Evolutionary conservation across 2,329 filamentous ascomycete species (phyloP).

Genomic region (Pseudocercospora musae): DNA sequence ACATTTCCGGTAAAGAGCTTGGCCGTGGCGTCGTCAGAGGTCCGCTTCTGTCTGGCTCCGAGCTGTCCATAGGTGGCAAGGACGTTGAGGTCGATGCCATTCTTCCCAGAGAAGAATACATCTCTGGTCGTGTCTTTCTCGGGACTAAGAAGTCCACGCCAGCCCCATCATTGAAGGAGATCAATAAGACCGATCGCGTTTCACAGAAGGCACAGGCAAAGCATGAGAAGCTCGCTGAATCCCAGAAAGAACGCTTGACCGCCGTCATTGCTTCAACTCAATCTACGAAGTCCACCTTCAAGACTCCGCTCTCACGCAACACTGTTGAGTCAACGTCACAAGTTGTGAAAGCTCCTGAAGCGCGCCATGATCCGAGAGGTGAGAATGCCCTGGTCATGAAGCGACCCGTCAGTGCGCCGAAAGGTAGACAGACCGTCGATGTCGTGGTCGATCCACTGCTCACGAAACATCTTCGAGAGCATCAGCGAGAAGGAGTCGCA

Average conservation of each 20-base stretch:
- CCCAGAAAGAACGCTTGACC: constrained; percentile 40
- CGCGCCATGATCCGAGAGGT: constrained; percentile 63
- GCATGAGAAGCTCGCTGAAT: constrained; percentile 37
- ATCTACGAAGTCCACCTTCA: constrained; percentile 47
- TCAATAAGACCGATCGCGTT: constrained; percentile 25
- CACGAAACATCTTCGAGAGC: constrained; percentile 59
- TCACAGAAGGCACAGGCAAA: constrained; percentile 32
- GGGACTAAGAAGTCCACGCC: constrained; percentile 25
- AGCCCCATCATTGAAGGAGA: constrained; percentile 27
- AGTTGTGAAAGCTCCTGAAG: constrained; percentile 49
- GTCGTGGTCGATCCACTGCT: constrained; percentile 69
- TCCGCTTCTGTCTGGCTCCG: constrained; percentile 58
- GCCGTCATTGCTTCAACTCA: constrained; percentile 40
- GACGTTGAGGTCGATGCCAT: constrained; percentile 65
- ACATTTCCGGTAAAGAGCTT: constrained; percentile 62
- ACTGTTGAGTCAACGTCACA: constrained; percentile 42
- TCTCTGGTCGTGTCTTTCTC: constrained; percentile 31
- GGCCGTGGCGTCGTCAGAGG: constrained; percentile 56
- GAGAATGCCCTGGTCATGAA: constrained; percentile 66
- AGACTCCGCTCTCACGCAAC: constrained; percentile 57
- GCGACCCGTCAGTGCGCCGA: constrained; percentile 52
- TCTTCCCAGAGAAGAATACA: constrained; percentile 55
- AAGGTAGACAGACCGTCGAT: constrained; percentile 65
- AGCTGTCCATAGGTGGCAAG: constrained; percentile 62
- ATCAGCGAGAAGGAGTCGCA: constrained; percentile 66